Evolutionary conservation across 225 moss, liverwort and hornwort species (phyloP), one percentile per base, ranked within the genome.

Genomic region (Antitrichia curtipendula): DNA sequence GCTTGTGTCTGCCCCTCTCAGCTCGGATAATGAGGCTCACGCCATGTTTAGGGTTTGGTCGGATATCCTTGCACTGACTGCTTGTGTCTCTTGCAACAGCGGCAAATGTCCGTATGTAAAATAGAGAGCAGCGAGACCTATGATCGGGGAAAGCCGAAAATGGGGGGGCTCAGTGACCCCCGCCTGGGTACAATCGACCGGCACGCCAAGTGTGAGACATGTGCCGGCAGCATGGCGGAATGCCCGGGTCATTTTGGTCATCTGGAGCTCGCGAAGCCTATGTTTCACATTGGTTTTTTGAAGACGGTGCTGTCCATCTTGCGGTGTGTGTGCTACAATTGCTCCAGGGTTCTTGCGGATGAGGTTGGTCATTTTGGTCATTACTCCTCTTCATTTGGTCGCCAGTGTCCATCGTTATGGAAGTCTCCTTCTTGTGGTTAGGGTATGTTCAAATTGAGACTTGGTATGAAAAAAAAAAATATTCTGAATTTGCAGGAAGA

Each of bases 41-140:
- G 32, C 31, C 41, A 31, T 58, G 40, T 59, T 82, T 90, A 89
- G 90, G 85, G 82, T 90, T 87, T 82, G 53, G 36, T 59, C 70
- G 63, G 36, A 53, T 81, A 78, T 40, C 27, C 8, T 80, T 81
- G 69, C 40, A n/a, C 82, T 90, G 83, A 93, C 87, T 63, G 80
- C 19, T 88, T 90, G 40, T 87, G 83, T 85, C 32, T 72, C 18
- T 90, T 90, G 90, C 56, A 86, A 92, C 93, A 96, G 96, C 96
- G 99, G 25, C 99, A 99, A 92, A 99, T 96, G 99, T 97, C 99
- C 38, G 99, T 99, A 41, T 97, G 97, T 89, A 99, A 99, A 91
- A 99, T 99, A 89, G 99, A 99, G 91, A 97, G 96, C 91, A 99
- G 99, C 76, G 99, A 99, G 89, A 99, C 99, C 32, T 99, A 99